phyloP scores from a whole-genome alignment of 2,329 filamentous ascomycete genomes.

The Trichoderma hamatum region DNA sequence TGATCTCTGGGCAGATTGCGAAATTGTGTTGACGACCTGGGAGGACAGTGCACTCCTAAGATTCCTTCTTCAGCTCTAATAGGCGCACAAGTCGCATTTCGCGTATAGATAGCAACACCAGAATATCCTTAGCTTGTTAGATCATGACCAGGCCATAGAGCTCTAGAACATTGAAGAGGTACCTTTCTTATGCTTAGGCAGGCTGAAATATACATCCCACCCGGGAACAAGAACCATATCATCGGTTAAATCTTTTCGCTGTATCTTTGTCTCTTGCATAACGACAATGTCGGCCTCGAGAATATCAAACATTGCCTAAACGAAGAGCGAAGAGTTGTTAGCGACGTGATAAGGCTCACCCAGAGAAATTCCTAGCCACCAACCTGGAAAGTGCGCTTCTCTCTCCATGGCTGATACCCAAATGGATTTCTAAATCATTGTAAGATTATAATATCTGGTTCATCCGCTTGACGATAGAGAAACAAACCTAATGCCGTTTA shows the following conservation, averaged over 20 bases:
- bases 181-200: slow-evolving; percentile 94
- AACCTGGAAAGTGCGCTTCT: slow-evolving; percentile 70
- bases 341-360: neutral
- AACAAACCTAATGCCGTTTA: slow-evolving; percentile 76
- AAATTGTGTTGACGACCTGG: slow-evolving; percentile 71
- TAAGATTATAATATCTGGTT: neutral
- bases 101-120: slow-evolving; percentile 91
- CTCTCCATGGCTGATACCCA: slow-evolving; percentile 80
- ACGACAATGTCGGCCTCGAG: slow-evolving; percentile 91
- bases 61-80: slow-evolving; percentile 94
- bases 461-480: neutral
- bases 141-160: neutral
- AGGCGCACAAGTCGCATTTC: slow-evolving; percentile 81
- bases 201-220: slow-evolving; percentile 95
- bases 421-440: slow-evolving; percentile 68
- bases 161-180: slow-evolving; percentile 27
- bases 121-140: slow-evolving; percentile 68
- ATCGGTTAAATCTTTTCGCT: slow-evolving; percentile 86
- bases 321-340: neutral
- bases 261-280: slow-evolving; percentile 96
- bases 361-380: slow-evolving; percentile 29
- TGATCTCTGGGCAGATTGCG: slow-evolving; percentile 72
- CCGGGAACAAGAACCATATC: slow-evolving; percentile 95
- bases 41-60: slow-evolving; percentile 75
- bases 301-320: slow-evolving; percentile 84